Conservation (phyloP, 768 basidiomycete genomes). For the Boletales sp. region DNA sequence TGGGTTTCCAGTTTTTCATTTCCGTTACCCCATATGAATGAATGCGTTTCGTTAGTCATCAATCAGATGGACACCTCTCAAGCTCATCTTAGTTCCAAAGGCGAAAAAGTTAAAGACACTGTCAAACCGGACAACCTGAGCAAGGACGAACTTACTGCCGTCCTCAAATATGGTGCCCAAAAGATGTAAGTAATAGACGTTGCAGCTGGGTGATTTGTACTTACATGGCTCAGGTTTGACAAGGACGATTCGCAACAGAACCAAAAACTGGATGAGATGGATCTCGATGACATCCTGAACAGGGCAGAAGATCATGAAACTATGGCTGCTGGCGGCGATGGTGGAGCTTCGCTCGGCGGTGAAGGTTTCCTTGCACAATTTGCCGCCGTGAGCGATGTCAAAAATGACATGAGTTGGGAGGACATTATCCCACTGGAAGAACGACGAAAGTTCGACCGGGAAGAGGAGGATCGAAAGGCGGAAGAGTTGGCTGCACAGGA, state of each 20-base stretch:
- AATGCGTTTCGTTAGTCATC: constrained; percentile 64
- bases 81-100: constrained; percentile 86
- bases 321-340: constrained; percentile 72
- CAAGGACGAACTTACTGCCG: constrained; percentile 95
- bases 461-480: constrained; percentile 70
- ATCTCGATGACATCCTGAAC: constrained; percentile 96
- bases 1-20: constrained; percentile 45
- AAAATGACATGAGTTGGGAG: constrained; percentile 99
- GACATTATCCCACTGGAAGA: constrained; percentile 97
- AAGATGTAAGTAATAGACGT: constrained; percentile 66
- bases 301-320: constrained; percentile 98
- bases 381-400: constrained; percentile 94
- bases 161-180: constrained; percentile 97
- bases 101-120: constrained; percentile 57
- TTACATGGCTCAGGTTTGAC: constrained; percentile 69
- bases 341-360: constrained; percentile 93
- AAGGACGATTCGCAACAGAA: constrained; percentile 91
- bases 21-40: constrained; percentile 7
- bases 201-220: constrained; percentile 1
- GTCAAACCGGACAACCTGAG: constrained; percentile 80
- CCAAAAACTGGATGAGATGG: constrained; percentile 98
- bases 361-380: constrained; percentile 95
- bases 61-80: constrained; percentile 99
- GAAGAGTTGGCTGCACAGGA: constrained; percentile 71
- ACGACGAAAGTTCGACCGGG: constrained; percentile 77